Evolutionary conservation across 495 filamentous ascomycete genomes (phyloP).

Genomic region (Neurospora hispaniola): DNA sequence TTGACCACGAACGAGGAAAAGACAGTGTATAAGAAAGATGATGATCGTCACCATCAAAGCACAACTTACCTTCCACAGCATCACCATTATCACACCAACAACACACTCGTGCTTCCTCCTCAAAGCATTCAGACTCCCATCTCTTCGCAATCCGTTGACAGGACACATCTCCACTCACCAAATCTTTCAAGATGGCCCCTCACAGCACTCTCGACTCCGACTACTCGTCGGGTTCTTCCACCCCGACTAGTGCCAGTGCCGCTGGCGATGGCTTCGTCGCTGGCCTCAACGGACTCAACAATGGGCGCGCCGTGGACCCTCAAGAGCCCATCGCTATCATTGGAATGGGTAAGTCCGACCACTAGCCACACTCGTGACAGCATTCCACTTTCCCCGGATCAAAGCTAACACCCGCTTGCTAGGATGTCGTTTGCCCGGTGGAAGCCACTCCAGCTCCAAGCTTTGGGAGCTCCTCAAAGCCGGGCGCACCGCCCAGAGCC

Average conservation of each 20-base stretch:
- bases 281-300: neutral
- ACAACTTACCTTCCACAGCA: neutral
- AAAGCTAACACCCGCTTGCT: neutral
- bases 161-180: neutral
- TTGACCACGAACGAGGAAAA: neutral
- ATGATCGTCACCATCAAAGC: neutral
- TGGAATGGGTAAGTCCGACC: constrained; percentile 24
- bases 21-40: neutral
- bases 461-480: constrained; percentile 31
- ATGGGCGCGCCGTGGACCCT: neutral
- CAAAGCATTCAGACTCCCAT: neutral
- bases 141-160: neutral
- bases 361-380: neutral
- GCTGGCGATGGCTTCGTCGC: neutral
- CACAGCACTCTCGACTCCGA: neutral
- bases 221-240: neutral
- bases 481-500: neutral
- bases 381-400: no score
- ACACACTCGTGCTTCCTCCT: neutral
- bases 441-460: constrained; percentile 26
- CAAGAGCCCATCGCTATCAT: constrained; percentile 38
- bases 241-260: neutral
- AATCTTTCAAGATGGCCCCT: neutral
- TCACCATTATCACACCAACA: neutral
- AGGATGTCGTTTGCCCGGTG: constrained; percentile 41